These are phyloP conservation scores for Paramecium sexaurelia DNA, from an alignment of 73 alveolate species.

Conservation along the genomic window DNA sequence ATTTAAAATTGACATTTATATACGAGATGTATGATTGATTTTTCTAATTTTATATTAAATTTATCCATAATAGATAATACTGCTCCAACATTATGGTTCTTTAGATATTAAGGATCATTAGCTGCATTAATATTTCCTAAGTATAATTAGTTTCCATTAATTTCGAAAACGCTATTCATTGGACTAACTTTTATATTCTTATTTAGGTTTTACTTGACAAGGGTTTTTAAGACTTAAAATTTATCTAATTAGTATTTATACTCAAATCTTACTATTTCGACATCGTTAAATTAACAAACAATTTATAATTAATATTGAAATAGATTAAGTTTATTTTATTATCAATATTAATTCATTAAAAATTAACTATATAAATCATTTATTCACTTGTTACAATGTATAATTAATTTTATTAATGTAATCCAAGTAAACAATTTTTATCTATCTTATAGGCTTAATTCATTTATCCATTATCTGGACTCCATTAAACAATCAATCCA, in stretches of 20 bases:
- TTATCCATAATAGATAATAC: conserved; percentile 29
- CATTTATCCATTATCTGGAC: not conserved
- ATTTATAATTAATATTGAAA: not conserved
- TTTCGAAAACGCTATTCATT: not conserved
- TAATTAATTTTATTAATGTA: not conserved
- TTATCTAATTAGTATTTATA: not conserved
- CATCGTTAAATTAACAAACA: conserved; percentile 59
- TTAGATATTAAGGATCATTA: not conserved
- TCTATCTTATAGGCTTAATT: not conserved
- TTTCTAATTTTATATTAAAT: not conserved
- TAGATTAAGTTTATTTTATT: no score
- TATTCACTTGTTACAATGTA: not conserved
- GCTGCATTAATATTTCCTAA: conserved; percentile 26
- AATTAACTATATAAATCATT: not conserved
- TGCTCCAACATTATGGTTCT: conserved; percentile 16
- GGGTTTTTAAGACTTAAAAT: not conserved
- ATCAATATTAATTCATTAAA: not conserved
- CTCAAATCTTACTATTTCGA: conserved; percentile 32
- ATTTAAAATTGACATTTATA: no score
- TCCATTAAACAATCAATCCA: conserved; percentile 19
- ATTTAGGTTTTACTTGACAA: not conserved
- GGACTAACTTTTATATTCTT: not conserved
- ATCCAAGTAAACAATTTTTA: not conserved
- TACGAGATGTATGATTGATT: not conserved
- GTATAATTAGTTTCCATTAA: not conserved